These are phyloP conservation scores for Pythium sukuiense DNA, from an alignment of 352 stramenopile genomes.

Conservation along the genomic window DNA sequence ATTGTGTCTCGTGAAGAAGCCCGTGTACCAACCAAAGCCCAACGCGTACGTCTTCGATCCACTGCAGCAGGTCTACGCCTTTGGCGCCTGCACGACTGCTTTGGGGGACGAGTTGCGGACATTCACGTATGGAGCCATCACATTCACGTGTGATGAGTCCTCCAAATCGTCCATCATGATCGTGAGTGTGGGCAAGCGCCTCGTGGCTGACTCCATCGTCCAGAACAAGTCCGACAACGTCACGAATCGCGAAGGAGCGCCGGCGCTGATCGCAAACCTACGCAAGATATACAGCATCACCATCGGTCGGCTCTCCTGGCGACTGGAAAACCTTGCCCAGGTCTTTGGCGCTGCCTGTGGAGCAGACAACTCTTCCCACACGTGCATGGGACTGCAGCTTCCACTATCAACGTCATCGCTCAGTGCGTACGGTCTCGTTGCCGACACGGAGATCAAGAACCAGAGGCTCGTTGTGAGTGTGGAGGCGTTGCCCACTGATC, in stretches of 20 bases:
- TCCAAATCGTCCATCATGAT: background rate
- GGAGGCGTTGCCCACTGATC: background rate
- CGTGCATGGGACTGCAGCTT: background rate
- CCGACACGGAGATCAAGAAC: background rate
- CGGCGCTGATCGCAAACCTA: background rate
- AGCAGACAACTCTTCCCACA: background rate
- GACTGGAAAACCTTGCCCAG: background rate
- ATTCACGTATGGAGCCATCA: background rate
- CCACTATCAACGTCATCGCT: background rate
- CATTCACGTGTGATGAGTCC: background rate
- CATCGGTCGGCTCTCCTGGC: background rate
- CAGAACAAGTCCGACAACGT: slow-evolving; percentile 1
- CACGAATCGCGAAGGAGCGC: background rate
- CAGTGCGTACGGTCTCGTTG: background rate
- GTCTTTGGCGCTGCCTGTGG: background rate
- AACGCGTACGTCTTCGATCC: background rate
- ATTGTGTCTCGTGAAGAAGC: slow-evolving; percentile 2
- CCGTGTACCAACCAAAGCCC: background rate
- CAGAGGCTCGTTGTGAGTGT: background rate
- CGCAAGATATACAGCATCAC: background rate
- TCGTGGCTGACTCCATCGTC: background rate
- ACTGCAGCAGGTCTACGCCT: background rate
- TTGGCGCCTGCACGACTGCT: background rate
- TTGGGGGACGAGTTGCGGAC: background rate
- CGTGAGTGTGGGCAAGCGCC: background rate